A percentile compares a stretch with the other conserved stretches of the same genome.
These are phyloP conservation scores for Arthonia radiata DNA, from an alignment of 495 filamentous ascomycete genomes.

Conservation along the genomic window DNA sequence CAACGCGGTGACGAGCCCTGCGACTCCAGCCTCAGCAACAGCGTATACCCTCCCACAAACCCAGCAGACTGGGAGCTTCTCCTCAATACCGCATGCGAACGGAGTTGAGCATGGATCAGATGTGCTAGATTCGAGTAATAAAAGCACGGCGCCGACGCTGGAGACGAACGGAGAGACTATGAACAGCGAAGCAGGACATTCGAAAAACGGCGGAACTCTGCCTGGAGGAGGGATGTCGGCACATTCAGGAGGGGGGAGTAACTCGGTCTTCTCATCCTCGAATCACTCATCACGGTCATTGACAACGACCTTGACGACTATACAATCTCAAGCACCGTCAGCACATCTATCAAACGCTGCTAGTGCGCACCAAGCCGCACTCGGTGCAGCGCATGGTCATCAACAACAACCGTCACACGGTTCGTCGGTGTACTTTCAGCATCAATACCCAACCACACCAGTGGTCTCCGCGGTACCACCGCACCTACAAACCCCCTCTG, in stretches of 20 bases:
- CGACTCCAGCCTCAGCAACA: too few species aligned
- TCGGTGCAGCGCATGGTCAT: constrained; percentile 11
- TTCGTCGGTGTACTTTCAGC: constrained; percentile 51
- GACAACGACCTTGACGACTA: constrained; percentile 85
- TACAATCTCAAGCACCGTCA: constrained; percentile 65
- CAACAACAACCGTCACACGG: constrained; percentile 19
- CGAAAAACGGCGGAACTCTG: constrained; percentile 53
- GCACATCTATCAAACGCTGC: constrained; percentile 14
- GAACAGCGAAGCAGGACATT: constrained; percentile 48
- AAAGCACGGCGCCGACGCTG: constrained; percentile 51
- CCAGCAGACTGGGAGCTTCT: too few species aligned
- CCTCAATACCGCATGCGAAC: too few species aligned
- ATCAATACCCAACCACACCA: constrained; percentile 60
- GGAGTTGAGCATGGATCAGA: too few species aligned
- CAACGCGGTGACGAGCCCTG: too few species aligned
- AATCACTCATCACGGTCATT: constrained; percentile 76
- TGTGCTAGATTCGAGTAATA: constrained; percentile 32
- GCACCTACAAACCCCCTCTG: constrained; percentile 32
- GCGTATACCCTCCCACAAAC: too few species aligned
- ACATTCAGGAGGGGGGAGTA: constrained; percentile 36
- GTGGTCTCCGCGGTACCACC: constrained; percentile 59
- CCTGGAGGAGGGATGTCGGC: constrained; percentile 38
- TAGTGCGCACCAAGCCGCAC: constrained; percentile 15
- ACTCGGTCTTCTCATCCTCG: constrained; percentile 82
- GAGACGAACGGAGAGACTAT: constrained; percentile 57